phyloP scores from a whole-genome alignment of 23 red algal genomes.

The Gracilaria domingensis region DNA sequence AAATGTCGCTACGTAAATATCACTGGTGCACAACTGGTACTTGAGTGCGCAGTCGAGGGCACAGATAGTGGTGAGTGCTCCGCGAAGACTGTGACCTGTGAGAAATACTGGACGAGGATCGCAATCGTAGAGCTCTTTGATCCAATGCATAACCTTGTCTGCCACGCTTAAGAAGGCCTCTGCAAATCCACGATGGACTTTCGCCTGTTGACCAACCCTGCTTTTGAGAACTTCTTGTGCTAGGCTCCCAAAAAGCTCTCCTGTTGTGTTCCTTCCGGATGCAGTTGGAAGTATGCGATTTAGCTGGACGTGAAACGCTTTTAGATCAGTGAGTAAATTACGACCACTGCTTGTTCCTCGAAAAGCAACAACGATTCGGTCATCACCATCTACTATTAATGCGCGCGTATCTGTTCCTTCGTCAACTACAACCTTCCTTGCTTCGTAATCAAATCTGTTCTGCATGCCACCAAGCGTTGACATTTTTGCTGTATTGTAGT shows the following conservation, averaged over 20 bases:
- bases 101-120: slow-evolving; percentile 75
- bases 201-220: slow-evolving; percentile 51
- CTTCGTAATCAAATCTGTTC: slow-evolving; percentile 42
- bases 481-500: slow-evolving; percentile 76
- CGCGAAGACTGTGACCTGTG: slow-evolving; percentile 78
- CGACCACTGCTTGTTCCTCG: slow-evolving; percentile 73
- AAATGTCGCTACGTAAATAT: slow-evolving; percentile 78
- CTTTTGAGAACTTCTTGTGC: slow-evolving; percentile 53
- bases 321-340: slow-evolving; percentile 80
- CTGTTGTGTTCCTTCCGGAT: slow-evolving; percentile 3
- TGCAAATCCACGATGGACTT: slow-evolving; percentile 76
- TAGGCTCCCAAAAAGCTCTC: slow-evolving; percentile 24
- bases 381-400: slow-evolving; percentile 63
- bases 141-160: slow-evolving; percentile 48
- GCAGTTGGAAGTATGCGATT: slow-evolving; percentile 61
- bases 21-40: slow-evolving; percentile 45
- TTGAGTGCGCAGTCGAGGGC: slow-evolving; percentile 62
- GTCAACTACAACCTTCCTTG: slow-evolving; percentile 42
- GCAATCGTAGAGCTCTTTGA: slow-evolving; percentile 49
- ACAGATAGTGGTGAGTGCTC: slow-evolving; percentile 72
- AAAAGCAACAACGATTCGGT: slow-evolving; percentile 86
- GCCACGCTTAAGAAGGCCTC: slow-evolving; percentile 75
- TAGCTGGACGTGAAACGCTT: slow-evolving; percentile 51
- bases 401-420: slow-evolving; percentile 80
- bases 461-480: slow-evolving; percentile 29